Evolutionary conservation across 2,329 filamentous ascomycete genomes (phyloP), one percentile per base, ranked within the genome.

Genomic region (Annulohypoxylon truncatum): DNA sequence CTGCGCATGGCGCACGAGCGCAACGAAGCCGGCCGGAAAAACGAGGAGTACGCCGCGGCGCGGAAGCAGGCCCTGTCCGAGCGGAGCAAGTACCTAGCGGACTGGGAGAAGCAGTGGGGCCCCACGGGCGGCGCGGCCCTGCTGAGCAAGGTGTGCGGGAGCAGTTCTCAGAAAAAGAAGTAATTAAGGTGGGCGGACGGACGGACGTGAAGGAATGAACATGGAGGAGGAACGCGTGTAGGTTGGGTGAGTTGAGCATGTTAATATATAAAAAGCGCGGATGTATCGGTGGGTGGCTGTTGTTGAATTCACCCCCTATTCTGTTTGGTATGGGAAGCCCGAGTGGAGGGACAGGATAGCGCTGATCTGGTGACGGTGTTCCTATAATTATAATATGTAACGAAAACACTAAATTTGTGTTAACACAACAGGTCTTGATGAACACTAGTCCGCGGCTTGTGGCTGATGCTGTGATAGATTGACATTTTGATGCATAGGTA

Each of bases 1-100:
- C 28, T 52, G 8, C 69, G 65, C 13, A 71, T 70, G 70, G 48
- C 67, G 4, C 42, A 48, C 6, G 62, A 70, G 51, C 70, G 70
- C 53, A 56, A 59, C 33, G 64, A 62, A 10, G 56, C 24, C 4
- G 13, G 44, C 7, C 48, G 60, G 26, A 42, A 40, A 10, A 28
- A 15, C 4, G n/a, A 60, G 22, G 51, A n/a, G 5, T 5, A 13
- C 3, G 48, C n/a, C 8, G 40, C 46, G 12, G 60, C 51, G 38
- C 54, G 58, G 2, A 15, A 29, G 38, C 13, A 38, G n/a, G 67
- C 61, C 5, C n/a, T 55, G 8, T 48, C 40, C 9, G 58, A 67
- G 51, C 55, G 59, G 28, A 31, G 3, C 13, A 28, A 24, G 50
- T 63, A 64, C 9, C 61, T 56, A 13, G 66, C 48, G 2, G 55